Percentiles rank a stretch among this genome's conserved stretches.
Evolutionary conservation across 768 basidiomycete species (phyloP).

Genomic region (Galerina sulciceps): DNA sequence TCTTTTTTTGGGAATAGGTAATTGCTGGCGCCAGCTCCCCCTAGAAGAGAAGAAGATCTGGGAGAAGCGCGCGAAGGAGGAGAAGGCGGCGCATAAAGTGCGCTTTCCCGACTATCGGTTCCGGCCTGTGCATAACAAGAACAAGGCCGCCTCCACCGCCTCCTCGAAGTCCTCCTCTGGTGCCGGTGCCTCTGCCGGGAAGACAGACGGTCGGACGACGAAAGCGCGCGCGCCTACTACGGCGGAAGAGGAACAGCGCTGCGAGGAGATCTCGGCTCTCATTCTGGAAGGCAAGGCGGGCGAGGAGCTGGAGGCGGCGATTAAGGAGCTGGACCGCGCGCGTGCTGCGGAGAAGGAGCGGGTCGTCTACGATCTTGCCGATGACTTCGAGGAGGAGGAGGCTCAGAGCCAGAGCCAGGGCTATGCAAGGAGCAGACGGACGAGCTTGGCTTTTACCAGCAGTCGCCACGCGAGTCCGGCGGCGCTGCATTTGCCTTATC

Average conservation of each 20-base stretch:
- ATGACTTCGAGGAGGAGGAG: not conserved
- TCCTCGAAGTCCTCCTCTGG: constrained; percentile 19
- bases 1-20: constrained; percentile 49
- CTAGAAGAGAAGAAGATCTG: constrained; percentile 75
- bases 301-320: constrained; percentile 64
- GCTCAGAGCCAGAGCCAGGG: no score
- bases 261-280: constrained; percentile 68
- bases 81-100: constrained; percentile 72
- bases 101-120: constrained; percentile 71
- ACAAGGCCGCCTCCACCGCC: constrained; percentile 39
- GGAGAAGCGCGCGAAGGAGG: constrained; percentile 74
- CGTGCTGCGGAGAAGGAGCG: constrained; percentile 24
- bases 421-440: no score
- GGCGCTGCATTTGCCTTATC: not conserved
- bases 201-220: constrained; percentile 15
- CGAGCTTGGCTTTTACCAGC: no score
- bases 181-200: not conserved
- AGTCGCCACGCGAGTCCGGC: not conserved
- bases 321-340: constrained; percentile 53
- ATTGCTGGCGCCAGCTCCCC: constrained; percentile 76
- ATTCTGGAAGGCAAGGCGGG: constrained; percentile 74
- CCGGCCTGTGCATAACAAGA: constrained; percentile 58
- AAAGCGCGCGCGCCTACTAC: constrained; percentile 41
- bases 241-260: constrained; percentile 64
- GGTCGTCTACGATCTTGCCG: constrained; percentile 1